Evolutionary conservation across 2,329 filamentous ascomycete species (phyloP), one percentile per base, ranked within the genome.

Genomic region (Aspergillus tubingensis): DNA sequence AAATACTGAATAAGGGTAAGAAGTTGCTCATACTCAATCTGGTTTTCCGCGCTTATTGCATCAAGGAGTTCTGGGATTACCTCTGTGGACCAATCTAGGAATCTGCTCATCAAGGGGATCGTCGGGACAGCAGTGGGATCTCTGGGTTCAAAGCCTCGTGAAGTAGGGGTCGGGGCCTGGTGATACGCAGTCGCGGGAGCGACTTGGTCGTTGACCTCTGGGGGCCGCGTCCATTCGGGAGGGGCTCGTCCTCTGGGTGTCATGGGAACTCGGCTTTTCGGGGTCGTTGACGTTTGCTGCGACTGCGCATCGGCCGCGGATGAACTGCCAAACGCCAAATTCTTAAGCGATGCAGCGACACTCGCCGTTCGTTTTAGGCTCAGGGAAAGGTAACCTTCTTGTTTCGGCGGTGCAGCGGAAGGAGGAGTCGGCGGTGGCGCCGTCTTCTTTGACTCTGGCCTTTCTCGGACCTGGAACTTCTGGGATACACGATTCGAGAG

Each of bases 81-180:
- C 75, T 94, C 94, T 48, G 95, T 92, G 3, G 93, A 96, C 93
- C 94, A 99, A 65, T 96, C 91, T 64, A 96, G 83, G 76, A 98
- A 96, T 8, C 85, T 88, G 73, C 92, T 96, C 61, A 85, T 85
- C 17, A 99, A 76, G 1, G 95, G 95, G 27, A 98, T 83, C 11
- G 76, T 77, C 1, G 91, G 89, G 8, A 81, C 68, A 56, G 86
- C 80, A 1, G 83, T 80, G 30, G 86, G 74, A 62, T 88, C 83
- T 60, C 88, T 85, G 54, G 86, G 81, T 64, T 86, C 80, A 70
- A 90, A 96, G 0, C 88, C 86, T 10, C 91, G 89, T 3, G 92
- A 92, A n/a, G 88, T 84, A 0, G 95, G 94, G 63, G 91, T 87
- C 62, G 86, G 87, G 7, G 91, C 90, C 54, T 88, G 83, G 62